Evolutionary conservation across 371 early-diverging fungal species (phyloP), one percentile per base, ranked within the genome.

Genomic region (Mucor velutinosus): DNA sequence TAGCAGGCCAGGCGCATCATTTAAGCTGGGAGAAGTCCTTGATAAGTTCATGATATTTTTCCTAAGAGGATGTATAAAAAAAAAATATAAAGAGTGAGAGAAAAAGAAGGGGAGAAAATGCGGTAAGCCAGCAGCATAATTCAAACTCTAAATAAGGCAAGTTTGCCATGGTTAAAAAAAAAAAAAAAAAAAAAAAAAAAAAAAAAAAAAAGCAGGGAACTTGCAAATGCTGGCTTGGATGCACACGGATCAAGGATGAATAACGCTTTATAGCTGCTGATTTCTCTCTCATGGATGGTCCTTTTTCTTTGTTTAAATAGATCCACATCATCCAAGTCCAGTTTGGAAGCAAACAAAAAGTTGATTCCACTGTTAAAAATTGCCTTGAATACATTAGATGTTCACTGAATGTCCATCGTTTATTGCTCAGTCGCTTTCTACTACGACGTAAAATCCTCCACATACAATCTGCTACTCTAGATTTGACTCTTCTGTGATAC

Each of bases 1-100:
- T 35, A 89, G 74, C 30, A 89, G 73, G 1, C 87, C 87, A 27
- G 86, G 85, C 27, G 84, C 86, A 70, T 87, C 86, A 29, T 83
- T 75, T 14, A 66, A 57, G 49, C 82, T 78, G 15, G 87, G 78
- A 32, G 83, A 76, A 14, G 83, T 74, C 55, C 80, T 83, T 47
- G 88, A 81, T 32, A 90, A 73, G 67, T 90, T 88, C 90, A 90
- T 89, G 25, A 1, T 53, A 53, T 53, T 53, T 47, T 53, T 53
- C 53, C 53, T 53, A 49, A 10, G 5, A 25, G 23, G 1, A 12
- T 23, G 23, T 49, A n/a, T 11, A 49, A 27, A 10, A 53, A 25
- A 10, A 12, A 53, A 21, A 53, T 8, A 12, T 45, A 51, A 25
- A 53, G 27, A 23, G 14, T 27, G 27, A 14, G 25, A 53, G 6